These are phyloP conservation scores for Aureobasidium sp. DNA, from an alignment of 2,329 filamentous ascomycete genomes.

Conservation along the genomic window DNA sequence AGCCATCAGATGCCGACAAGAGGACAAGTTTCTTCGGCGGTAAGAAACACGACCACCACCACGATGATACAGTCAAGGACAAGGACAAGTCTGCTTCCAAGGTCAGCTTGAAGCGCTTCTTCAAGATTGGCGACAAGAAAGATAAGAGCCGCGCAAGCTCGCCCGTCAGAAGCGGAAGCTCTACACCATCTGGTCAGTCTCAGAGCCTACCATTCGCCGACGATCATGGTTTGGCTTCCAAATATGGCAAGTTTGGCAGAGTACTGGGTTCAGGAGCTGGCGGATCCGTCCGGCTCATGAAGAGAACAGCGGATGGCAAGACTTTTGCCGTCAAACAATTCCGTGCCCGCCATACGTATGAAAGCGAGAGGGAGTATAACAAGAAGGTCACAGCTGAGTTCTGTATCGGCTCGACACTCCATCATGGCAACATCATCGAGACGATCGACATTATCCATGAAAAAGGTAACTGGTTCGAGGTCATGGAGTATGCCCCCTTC, in stretches of 20 bases:
- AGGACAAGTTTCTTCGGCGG: constrained; percentile 49
- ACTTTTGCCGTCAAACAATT: constrained; percentile 99
- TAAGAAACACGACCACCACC: constrained; percentile 47
- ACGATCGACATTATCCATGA: constrained; percentile 95
- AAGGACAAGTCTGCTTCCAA: constrained; percentile 60
- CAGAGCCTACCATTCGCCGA: constrained; percentile 72
- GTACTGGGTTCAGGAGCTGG: constrained; percentile 90
- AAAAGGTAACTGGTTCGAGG: constrained; percentile 90
- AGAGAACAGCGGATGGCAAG: constrained; percentile 81
- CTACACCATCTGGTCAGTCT: constrained; percentile 29
- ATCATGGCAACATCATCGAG: constrained; percentile 97
- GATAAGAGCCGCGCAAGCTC: constrained; percentile 29
- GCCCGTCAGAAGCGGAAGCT: constrained; percentile 27
- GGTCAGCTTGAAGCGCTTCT: constrained; percentile 93
- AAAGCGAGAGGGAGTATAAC: constrained; percentile 89
- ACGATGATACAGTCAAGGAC: constrained; percentile 35
- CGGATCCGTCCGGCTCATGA: constrained; percentile 90
- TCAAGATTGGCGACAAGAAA: constrained; percentile 66
- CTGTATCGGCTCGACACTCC: constrained; percentile 91
- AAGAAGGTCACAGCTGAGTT: constrained; percentile 99
- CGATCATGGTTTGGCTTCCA: constrained; percentile 81
- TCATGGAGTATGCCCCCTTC: constrained; percentile 97
- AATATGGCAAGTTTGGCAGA: constrained; percentile 93
- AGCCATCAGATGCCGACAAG: constrained; percentile 35
- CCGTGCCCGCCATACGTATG: constrained; percentile 81